These are phyloP conservation scores for Symbiodinium pilosum DNA, from an alignment of 73 alveolate genomes.

Conservation along the genomic window DNA sequence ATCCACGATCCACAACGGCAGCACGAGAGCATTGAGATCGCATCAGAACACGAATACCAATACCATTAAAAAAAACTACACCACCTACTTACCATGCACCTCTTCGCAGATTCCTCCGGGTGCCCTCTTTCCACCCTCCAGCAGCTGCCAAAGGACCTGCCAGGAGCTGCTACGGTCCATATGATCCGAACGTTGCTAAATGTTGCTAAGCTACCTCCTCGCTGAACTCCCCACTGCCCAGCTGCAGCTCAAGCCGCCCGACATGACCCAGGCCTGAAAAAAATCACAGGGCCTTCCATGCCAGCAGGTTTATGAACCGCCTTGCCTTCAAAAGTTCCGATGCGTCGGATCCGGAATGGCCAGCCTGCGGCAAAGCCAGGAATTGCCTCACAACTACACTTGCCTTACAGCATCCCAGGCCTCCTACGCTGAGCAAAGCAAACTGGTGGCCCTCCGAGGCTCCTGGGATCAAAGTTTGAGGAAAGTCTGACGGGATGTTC, in stretches of 20 bases:
- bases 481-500: too few species aligned
- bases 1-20: too few species aligned
- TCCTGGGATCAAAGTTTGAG: background rate
- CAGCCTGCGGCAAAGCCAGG: background rate
- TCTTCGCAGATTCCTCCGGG: background rate
- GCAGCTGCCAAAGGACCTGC: background rate
- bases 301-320: background rate
- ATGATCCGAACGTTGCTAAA: too few species aligned
- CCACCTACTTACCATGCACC: background rate
- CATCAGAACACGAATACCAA: background rate
- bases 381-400: background rate
- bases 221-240: conserved; percentile 40
- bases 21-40: background rate
- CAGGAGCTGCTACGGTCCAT: too few species aligned
- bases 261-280: conserved; percentile 12
- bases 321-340: conserved; percentile 4
- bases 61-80: too few species aligned
- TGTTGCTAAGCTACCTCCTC: too few species aligned
- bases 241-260: conserved; percentile 40
- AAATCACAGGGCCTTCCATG: background rate
- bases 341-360: conserved; percentile 67
- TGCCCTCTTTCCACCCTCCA: background rate
- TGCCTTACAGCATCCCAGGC: background rate
- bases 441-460: conserved; percentile 36
- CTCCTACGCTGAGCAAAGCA: conserved; percentile 33